Evolutionary conservation across 2,329 filamentous ascomycete species (phyloP).

Genomic region (Fusarium subglutinans): DNA sequence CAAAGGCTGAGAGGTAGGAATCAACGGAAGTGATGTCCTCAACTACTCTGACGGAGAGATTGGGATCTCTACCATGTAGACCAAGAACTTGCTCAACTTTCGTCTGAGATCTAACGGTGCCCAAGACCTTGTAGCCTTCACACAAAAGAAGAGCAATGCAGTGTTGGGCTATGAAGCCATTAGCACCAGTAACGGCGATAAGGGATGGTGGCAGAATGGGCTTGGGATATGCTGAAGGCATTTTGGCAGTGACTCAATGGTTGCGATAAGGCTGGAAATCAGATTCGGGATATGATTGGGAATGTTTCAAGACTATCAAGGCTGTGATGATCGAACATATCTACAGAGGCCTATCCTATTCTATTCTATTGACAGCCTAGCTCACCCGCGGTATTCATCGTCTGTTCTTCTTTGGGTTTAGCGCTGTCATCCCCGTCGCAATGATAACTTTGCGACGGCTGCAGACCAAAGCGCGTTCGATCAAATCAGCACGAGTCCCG

Average conservation of each 20-base stretch:
- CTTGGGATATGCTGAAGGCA: conserved; percentile 3
- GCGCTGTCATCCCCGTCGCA: background rate
- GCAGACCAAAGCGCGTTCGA: background rate
- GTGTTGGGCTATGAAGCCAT: conserved; percentile 15
- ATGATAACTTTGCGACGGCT: conserved; percentile 3
- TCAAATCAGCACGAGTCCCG: background rate
- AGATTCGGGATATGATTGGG: background rate
- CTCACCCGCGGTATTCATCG: background rate
- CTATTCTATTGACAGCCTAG: background rate
- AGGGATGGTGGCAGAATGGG: background rate
- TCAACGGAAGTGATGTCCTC: background rate
- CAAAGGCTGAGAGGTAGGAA: background rate
- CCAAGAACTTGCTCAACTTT: conserved; percentile 3
- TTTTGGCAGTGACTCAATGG: background rate
- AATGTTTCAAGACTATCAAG: background rate
- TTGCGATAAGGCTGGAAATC: background rate
- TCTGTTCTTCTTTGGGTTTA: background rate
- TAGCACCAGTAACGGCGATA: background rate
- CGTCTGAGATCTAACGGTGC: background rate
- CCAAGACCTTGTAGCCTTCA: background rate
- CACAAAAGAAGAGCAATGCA: background rate
- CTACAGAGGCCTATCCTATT: background rate
- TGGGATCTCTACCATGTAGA: background rate
- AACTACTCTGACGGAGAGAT: background rate
- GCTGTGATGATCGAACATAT: background rate